Base-by-base conservation (phyloP, 768 basidiomycete genomes). In the Pleurotus djamor region DNA sequence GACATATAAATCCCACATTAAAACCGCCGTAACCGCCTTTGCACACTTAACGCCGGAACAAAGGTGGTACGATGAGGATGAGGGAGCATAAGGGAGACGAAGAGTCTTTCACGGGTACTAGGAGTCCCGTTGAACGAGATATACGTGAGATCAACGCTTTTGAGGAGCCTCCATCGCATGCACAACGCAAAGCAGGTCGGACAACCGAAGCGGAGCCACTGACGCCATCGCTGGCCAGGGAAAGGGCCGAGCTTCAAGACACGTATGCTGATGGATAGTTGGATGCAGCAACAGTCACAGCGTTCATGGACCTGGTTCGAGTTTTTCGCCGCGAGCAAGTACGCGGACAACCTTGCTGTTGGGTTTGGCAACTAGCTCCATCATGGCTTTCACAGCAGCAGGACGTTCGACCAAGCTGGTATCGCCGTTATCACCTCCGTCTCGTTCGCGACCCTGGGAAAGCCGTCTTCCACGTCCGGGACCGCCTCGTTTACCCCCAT, bases 271-370 rank as follows among this genome's bases (percentile, higher is more conserved):
- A 21, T 43, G 21, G 13, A 14, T 44, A 12, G 21, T 35, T 50
- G 49, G 16, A n/a, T 41, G 35, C 17, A n/a, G 35, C 21, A 16
- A 35, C 33, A 16, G 35, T 16, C 17, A 12, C 41, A 38, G 33
- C 13, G 57, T 28, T 69, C 63, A 72, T 48, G 70, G 60, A 60
- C 69, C 73, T n/a, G 77, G 75, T 45, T 94, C 91, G 56, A 94
- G 72, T 71, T 92, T 92, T 79, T 94, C 92, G 35, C 92, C 92
- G 10, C 92, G 84, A 1, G 92, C 89, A 60, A 94, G 83, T 33
- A 94, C 87, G 28, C 91, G 79, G 36, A 93, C 86, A 63, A 89
- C 87, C 62, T 85, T 87, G 69, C 82, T 87, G 54, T 56, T 56
- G 5, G 89, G 87, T 63, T 90, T 87, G 17, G 86, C 77, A 7